Percentiles rank a stretch among this genome's conserved stretches.
Evolutionary conservation across 441 rosid species (phyloP).

Genomic region (Pelargonium myrrhifolium): DNA sequence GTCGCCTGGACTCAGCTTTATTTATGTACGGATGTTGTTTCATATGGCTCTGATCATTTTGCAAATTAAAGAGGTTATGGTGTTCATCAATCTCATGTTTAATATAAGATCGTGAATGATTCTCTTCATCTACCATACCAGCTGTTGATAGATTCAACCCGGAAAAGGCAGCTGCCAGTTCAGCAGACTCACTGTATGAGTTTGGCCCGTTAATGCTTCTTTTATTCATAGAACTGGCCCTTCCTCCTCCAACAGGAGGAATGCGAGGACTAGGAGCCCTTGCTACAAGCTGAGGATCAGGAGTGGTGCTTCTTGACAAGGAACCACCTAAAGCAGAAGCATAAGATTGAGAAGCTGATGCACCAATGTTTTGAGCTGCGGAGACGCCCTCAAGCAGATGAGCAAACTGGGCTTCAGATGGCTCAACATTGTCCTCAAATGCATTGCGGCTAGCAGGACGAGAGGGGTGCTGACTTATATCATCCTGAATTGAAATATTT

Average conservation of each 20-base stretch:
- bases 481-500: conserved; percentile 38
- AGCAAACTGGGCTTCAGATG: conserved; percentile 39
- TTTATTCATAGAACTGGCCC: conserved; percentile 43
- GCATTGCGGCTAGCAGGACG: conserved; percentile 56
- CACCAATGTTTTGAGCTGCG: conserved; percentile 31
- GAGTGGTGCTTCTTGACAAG: conserved; percentile 56
- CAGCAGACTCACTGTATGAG: conserved; percentile 39
- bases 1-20: conserved; percentile 19
- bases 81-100: conserved; percentile 30
- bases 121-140: conserved; percentile 31
- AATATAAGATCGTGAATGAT: conserved; percentile 21
- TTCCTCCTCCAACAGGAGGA: conserved; percentile 50
- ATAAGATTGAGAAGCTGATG: conserved; percentile 44
- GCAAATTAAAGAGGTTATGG: conserved; percentile 31
- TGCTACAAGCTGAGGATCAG: conserved; percentile 53
- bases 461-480: conserved; percentile 44
- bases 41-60: conserved; percentile 29
- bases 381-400: conserved; percentile 26
- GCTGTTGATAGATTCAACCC: conserved; percentile 50
- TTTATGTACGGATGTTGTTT: conserved; percentile 30
- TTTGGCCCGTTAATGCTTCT: conserved; percentile 30
- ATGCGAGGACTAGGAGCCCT: conserved; percentile 55
- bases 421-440: conserved; percentile 36
- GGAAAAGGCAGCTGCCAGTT: conserved; percentile 48
- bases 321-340: conserved; percentile 57